phyloP scores from a whole-genome alignment of 768 basidiomycete species.

The Calocera viscosa region DNA sequence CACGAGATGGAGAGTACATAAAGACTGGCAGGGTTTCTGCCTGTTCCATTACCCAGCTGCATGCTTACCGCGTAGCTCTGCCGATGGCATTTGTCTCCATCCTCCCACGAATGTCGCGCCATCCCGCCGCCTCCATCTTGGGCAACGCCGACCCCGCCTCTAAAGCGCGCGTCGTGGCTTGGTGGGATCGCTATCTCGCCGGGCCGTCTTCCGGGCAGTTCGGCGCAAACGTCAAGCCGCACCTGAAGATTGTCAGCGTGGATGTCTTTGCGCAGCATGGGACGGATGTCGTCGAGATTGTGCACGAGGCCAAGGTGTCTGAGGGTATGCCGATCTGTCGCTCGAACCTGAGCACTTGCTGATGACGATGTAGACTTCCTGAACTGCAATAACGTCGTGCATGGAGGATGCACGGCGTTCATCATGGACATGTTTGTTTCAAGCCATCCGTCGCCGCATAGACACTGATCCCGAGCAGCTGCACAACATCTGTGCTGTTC shows the following conservation, averaged over 20 bases:
- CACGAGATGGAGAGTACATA: not conserved
- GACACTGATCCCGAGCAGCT: not conserved
- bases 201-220: not conserved
- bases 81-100: not conserved
- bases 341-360: not conserved
- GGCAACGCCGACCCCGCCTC: not conserved
- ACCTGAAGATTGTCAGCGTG: not conserved
- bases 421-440: not conserved
- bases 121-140: not conserved
- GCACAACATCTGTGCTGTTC: not conserved
- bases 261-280: not conserved
- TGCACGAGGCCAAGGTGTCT: not conserved
- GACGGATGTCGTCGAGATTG: not conserved
- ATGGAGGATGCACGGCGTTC: not conserved
- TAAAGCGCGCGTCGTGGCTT: not conserved
- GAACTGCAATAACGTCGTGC: not conserved
- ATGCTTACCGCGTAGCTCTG: not conserved
- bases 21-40: not conserved
- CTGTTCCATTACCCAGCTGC: not conserved
- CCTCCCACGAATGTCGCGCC: not conserved
- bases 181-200: not conserved
- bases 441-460: not conserved
- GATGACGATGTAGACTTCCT: not conserved
- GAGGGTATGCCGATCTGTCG: not conserved
- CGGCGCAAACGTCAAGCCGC: conserved; percentile 2